Evolutionary conservation across 768 basidiomycete genomes (phyloP).

Genomic region (Leucocoprinus sp.): DNA sequence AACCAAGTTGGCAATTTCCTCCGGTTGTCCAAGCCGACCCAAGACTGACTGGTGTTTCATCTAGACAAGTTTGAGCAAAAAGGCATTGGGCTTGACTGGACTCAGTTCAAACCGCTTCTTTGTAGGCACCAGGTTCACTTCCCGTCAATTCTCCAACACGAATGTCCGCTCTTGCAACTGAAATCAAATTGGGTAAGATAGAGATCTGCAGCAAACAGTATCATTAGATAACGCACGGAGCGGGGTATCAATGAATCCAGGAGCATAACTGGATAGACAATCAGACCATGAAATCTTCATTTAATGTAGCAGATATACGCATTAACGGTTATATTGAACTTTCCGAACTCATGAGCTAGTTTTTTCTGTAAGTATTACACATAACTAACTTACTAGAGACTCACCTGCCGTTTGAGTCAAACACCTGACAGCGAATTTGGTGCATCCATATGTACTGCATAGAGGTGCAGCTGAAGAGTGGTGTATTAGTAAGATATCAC

Average conservation of each 20-base stretch:
- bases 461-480: slow-evolving; percentile 17
- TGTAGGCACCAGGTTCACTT: too few species aligned
- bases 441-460: slow-evolving; percentile 13
- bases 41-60: slow-evolving; percentile 25
- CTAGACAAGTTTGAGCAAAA: too few species aligned
- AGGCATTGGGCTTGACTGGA: slow-evolving; percentile 5
- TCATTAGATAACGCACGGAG: too few species aligned
- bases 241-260: slow-evolving; percentile 18
- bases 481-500: background rate
- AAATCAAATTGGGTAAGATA: too few species aligned
- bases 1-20: slow-evolving; percentile 15
- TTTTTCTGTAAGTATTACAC: too few species aligned
- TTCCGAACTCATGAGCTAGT: slow-evolving; percentile 17
- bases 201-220: too few species aligned
- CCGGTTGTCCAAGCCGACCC: slow-evolving; percentile 17
- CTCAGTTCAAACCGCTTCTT: slow-evolving; percentile 18
- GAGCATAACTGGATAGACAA: background rate
- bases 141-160: too few species aligned
- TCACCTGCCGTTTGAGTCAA: slow-evolving; percentile 30
- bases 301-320: slow-evolving; percentile 15
- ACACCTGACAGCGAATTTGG: slow-evolving; percentile 35
- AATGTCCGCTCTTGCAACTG: too few species aligned
- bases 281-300: background rate
- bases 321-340: slow-evolving; percentile 25
- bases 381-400: background rate